phyloP scores from a whole-genome alignment of 2,329 filamentous ascomycete species.

The Apiospora arundinis region DNA sequence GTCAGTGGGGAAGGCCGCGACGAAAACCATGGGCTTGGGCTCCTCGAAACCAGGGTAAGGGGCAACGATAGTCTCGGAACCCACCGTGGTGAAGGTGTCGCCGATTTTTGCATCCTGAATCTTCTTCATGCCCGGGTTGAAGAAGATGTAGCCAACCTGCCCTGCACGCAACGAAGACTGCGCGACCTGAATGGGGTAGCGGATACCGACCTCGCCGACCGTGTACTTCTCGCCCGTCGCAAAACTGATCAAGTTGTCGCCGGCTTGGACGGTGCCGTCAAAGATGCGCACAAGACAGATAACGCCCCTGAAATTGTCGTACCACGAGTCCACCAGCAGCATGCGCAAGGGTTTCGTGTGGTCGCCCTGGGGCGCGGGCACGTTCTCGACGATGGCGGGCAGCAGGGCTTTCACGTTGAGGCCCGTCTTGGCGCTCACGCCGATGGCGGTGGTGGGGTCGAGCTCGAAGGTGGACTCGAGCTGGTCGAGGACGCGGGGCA shows the following conservation, averaged over 20 bases:
- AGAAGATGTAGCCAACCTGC: conserved; percentile 95
- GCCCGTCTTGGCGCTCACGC: conserved; percentile 92
- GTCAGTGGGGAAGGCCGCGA: conserved; percentile 93
- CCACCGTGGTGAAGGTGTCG: conserved; percentile 89
- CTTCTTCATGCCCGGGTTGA: conserved; percentile 98
- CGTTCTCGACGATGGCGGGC: conserved; percentile 82
- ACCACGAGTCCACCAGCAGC: conserved; percentile 96
- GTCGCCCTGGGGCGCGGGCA: conserved; percentile 82
- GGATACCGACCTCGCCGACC: conserved; percentile 95
- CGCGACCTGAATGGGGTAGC: conserved; percentile 87
- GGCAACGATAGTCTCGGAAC: conserved; percentile 76
- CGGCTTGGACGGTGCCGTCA: conserved; percentile 81
- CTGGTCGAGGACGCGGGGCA: conserved; percentile 85
- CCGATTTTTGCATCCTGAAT: conserved; percentile 96
- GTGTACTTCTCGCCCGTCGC: conserved; percentile 89
- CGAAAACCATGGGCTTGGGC: conserved; percentile 98
- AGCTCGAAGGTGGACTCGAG: conserved; percentile 88
- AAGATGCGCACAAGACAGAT: conserved; percentile 91
- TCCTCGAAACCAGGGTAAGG: conserved; percentile 93
- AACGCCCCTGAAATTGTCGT: conserved; percentile 94
- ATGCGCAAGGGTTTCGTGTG: conserved; percentile 76
- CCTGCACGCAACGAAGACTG: conserved; percentile 84
- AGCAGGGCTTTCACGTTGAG: conserved; percentile 84
- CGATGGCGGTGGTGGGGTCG: conserved; percentile 71
- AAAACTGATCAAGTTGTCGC: conserved; percentile 86